Base-by-base conservation (phyloP, 148 eudicot species). In the Limonium bicolor region DNA sequence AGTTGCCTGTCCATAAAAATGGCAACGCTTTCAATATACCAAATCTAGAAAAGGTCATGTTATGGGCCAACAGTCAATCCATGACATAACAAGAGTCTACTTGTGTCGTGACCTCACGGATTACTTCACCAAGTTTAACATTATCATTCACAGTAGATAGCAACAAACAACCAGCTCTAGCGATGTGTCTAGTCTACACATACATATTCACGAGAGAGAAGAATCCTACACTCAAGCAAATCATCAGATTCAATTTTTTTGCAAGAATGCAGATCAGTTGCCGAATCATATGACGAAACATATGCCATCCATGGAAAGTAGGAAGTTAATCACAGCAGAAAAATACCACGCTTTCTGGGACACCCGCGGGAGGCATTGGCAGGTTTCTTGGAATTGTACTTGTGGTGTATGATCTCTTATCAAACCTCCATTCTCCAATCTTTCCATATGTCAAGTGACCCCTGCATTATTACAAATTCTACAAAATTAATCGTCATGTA, bases 361-460 rank as follows among this genome's bases (percentile, higher is more conserved):
- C 99, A 62, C 99, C 95, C 7, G 99, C 74, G 47, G 99, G 99
- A 32, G 99, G 99, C 62, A 85, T 26, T 20, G 99, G 58, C 46
- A 92, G 88, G 64, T 92, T 85, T 60, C 66, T 69, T 22, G 99
- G 94, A 67, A 94, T 93, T 64, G 71, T 58, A 25, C 60, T 59
- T n/a, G 33, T 28, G 60, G 56, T 69, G 48, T 64, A 81, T 6
- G 95, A 92, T 69, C 99, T 69, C 66, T 92, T 92, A 77, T 92
- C 99, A 48, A 92, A 92, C 56, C 99, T 73, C 99, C 99, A 92
- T 62, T 92, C 94, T 53, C 99, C 99, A 35, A 85, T 70, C 72
- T 73, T 78, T 61, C 95, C 99, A 65, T 84, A 83, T 21, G 94
- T 92, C 52, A 92, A 63, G 51, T 81, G 74, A 25, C 99, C 96